These are phyloP conservation scores for Kluyveromyces marxianus DNA, from an alignment of 1,139 yeast species.

Conservation along the genomic window DNA sequence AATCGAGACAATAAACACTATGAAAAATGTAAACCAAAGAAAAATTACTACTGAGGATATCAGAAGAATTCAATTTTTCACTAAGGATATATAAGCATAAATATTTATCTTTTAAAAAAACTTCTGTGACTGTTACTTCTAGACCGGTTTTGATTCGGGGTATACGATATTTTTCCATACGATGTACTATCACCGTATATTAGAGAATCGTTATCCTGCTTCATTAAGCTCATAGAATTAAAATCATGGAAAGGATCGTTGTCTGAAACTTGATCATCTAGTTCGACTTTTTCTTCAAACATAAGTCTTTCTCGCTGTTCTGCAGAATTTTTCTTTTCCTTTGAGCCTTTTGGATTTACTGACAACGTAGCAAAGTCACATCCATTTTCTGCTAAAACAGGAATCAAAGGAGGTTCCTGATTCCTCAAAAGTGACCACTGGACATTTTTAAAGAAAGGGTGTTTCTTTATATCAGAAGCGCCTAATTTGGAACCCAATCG, in stretches of 20 bases:
- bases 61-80: not conserved
- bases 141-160: constrained; percentile 38
- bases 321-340: constrained; percentile 19
- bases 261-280: constrained; percentile 28
- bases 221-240: constrained; percentile 83
- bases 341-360: constrained; percentile 18
- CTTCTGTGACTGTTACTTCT: constrained; percentile 33
- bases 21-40: constrained; percentile 6
- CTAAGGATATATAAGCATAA: not conserved
- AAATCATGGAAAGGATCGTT: constrained; percentile 83
- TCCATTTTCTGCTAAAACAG: constrained; percentile 63
- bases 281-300: constrained; percentile 32
- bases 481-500: constrained; percentile 88
- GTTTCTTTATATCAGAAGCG: constrained; percentile 87
- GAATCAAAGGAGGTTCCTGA: constrained; percentile 92
- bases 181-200: constrained; percentile 46
- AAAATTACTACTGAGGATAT: not conserved
- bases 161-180: constrained; percentile 62
- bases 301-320: constrained; percentile 36
- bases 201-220: constrained; percentile 48
- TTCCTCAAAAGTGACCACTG: constrained; percentile 94
- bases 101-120: constrained; percentile 33
- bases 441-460: constrained; percentile 79
- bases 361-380: constrained; percentile 34
- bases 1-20: constrained; percentile 6